Evolutionary conservation across 2,329 filamentous ascomycete genomes (phyloP), one percentile per base, ranked within the genome.

Genomic region (Xylaria sp.): DNA sequence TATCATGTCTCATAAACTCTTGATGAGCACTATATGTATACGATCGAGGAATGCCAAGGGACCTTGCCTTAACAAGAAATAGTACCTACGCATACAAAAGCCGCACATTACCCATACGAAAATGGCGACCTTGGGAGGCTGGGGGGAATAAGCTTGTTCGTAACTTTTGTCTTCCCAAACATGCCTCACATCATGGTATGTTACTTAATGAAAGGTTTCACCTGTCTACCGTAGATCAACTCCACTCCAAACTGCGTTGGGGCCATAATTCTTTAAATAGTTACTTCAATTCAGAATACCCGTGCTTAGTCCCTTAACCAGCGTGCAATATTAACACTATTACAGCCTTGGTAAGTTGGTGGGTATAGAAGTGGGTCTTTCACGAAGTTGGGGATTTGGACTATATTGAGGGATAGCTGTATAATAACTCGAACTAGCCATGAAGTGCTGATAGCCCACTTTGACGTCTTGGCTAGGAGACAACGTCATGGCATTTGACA

Each of bases 251-350:
- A 22, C 25, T 9, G 20, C 20, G 7, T 22, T 25, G 22, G 3
- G 20, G 20, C 9, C 42, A 25, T 45, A 42, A 17, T 6, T n/a
- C 17, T 42, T 7, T 42, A 17, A 5, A 15, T 42, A 42, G 38
- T 42, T 17, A 5, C 38, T 17, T 6, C 17, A 5, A 42, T 17
- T 42, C 38, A 42, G 5, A 42, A 42, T n/a, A 42, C 38, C 38
- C 38, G 17, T 42, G 3, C 38, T 42, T 7, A 17, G n/a, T 10
- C 42, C 7, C 3, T 2, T 22, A 10, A 45, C 10, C 42, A 45
- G 42, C 42, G n/a, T 45, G 20, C 9, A 45, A 4, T 45, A 7
- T 22, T 20, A 44, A 66, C 63, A 66, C 59, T 63, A 63, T 29
- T 63, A 61, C 63, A 69, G 66, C 63, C 20, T 7, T 36, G 15